phyloP scores from a whole-genome alignment of 768 basidiomycete genomes.

The Termitomyces sp. region DNA sequence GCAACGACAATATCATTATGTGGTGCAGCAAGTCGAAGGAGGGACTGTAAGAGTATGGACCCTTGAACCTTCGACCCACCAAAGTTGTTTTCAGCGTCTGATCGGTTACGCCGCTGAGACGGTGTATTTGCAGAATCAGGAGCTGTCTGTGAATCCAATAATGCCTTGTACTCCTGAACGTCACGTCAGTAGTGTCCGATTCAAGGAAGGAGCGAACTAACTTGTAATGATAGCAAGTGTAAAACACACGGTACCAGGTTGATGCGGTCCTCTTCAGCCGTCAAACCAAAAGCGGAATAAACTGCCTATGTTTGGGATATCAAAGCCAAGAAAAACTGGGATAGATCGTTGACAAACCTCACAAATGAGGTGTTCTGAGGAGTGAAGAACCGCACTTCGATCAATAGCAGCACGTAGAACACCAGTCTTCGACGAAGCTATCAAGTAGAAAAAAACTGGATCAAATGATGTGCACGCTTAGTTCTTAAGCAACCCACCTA shows the following conservation, averaged over 20 bases:
- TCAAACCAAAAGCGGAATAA: constrained; percentile 52
- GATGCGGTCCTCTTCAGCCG: constrained; percentile 38
- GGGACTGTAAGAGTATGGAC: constrained; percentile 76
- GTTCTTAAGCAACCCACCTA: constrained; percentile 46
- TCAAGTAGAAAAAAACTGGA: constrained; percentile 1
- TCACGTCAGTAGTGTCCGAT: not conserved
- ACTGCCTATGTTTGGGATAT: constrained; percentile 42
- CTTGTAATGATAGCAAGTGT: constrained; percentile 43
- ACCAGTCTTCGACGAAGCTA: constrained; percentile 69
- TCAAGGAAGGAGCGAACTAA: constrained; percentile 17
- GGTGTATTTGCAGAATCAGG: not conserved
- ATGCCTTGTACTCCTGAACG: constrained; percentile 17
- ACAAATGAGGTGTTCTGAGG: constrained; percentile 42
- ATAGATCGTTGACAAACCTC: constrained; percentile 39
- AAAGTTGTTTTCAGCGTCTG: constrained; percentile 22
- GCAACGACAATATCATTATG: constrained; percentile 64
- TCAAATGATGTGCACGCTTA: not conserved
- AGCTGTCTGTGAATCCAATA: not conserved
- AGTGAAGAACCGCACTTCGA: constrained; percentile 44
- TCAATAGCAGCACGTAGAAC: constrained; percentile 75
- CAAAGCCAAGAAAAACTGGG: not conserved
- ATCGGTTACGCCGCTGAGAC: constrained; percentile 11
- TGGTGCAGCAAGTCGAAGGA: constrained; percentile 63
- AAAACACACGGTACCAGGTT: constrained; percentile 67
- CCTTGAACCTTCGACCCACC: constrained; percentile 77